Base-by-base conservation (phyloP, 202 grass and related monocot genomes). In the Dendrocalamus latiflorus region DNA sequence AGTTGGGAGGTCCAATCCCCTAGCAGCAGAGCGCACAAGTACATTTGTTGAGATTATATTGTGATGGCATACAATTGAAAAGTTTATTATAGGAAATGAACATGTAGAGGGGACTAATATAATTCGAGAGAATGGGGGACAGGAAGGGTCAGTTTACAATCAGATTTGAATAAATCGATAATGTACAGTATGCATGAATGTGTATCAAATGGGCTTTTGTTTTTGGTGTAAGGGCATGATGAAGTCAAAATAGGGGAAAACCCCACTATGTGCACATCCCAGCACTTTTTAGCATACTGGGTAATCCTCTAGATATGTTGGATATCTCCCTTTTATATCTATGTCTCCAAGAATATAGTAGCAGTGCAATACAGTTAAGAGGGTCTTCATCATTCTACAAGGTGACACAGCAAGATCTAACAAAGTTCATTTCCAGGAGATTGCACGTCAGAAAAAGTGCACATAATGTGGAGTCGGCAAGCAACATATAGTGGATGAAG, bases 381-480 rank as follows among this genome's bases (percentile, higher is more conserved):
- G 13, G 13, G 34, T 25, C 14, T 84, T 75, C 22, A 61, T 54
- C 50, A 3, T 74, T 88, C 61, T 82, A 62, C 34, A 50, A 54
- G 51, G 33, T 74, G 75, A 21, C 41, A 57, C 36, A 79, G 74
- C 34, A 68, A 60, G 5, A 68, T 74, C 30, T 24, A 58, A 68
- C 49, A 62, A 37, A 68, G 70, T 78, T 74, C 13, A 5, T 38
- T 78, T 74, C 51, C 60, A 63, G 59, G 58, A 90, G 78, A 86
- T 86, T 60, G 18, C 50, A 39, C 26, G 24, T 79, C 68, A 83
- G 74, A 41, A 75, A 84, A 86, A 15, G 34, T 49, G 59, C 68
- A 30, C 21, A 74, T 22, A 55, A 67, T 60, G 56, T 74, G 51
- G 63, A 86, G 15, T 61, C n/a, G 12, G 8, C 81, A 80, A 68